Evolutionary conservation across 2,329 filamentous ascomycete genomes (phyloP).

Genomic region (Aspergillus proliferans): DNA sequence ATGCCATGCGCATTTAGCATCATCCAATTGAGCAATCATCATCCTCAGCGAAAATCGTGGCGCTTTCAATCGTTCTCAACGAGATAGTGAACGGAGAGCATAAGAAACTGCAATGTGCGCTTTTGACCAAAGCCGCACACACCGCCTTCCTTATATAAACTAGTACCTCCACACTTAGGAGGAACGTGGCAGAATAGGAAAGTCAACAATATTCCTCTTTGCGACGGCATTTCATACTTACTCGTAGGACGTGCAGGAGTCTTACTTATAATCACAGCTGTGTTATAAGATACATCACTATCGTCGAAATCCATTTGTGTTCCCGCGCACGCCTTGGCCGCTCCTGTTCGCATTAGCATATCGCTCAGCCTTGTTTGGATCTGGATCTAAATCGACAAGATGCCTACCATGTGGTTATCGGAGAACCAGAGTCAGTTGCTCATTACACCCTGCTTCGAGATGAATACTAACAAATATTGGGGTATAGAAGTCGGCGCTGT

Average conservation of each 20-base stretch:
- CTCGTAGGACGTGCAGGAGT: too few species aligned
- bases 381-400: slow-evolving; percentile 33
- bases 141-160: slow-evolving; percentile 13
- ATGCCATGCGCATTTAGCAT: neutral
- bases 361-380: neutral
- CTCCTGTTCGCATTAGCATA: neutral
- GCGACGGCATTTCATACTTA: neutral
- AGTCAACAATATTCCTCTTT: neutral
- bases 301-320: too few species aligned
- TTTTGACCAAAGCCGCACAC: neutral
- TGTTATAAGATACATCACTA: too few species aligned
- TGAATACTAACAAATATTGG: slow-evolving; percentile 9
- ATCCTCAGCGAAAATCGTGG: neutral
- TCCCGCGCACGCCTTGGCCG: neutral
- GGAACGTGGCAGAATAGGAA: slow-evolving; percentile 19
- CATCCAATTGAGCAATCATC: neutral
- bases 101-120: neutral
- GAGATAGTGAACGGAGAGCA: neutral
- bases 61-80: neutral
- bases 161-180: slow-evolving; percentile 8
- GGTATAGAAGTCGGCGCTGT: slow-evolving; percentile 82
- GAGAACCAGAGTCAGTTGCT: slow-evolving; percentile 73
- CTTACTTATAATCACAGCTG: too few species aligned
- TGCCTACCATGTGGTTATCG: slow-evolving; percentile 93
- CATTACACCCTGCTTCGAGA: too few species aligned